phyloP scores from a whole-genome alignment of 805 yeast genomes.

The Ogataea nonfermentans region DNA sequence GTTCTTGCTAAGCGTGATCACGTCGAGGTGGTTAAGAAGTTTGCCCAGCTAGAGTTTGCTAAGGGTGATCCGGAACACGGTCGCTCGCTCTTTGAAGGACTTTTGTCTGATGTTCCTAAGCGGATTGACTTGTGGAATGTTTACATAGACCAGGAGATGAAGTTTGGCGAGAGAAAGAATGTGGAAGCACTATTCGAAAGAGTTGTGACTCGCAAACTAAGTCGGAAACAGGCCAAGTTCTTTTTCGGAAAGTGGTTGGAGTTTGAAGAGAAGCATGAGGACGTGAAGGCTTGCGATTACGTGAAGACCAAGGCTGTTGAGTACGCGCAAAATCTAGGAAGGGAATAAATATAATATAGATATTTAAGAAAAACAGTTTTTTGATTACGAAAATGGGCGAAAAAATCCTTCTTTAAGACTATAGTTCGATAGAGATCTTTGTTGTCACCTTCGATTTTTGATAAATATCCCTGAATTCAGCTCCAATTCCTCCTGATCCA shows the following conservation, averaged over 20 bases:
- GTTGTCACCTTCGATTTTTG: neutral
- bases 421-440: neutral
- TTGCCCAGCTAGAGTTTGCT: slow-evolving; percentile 82
- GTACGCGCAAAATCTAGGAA: slow-evolving; percentile 39
- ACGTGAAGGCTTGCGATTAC: slow-evolving; percentile 69
- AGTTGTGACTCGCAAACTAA: slow-evolving; percentile 61
- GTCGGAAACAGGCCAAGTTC: slow-evolving; percentile 89
- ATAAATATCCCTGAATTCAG: no score
- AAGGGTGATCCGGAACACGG: slow-evolving; percentile 95
- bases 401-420: neutral
- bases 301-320: slow-evolving; percentile 91
- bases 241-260: slow-evolving; percentile 91
- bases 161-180: slow-evolving; percentile 59
- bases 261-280: slow-evolving; percentile 68
- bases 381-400: slow-evolving; percentile 3
- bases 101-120: slow-evolving; percentile 85
- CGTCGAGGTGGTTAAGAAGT: slow-evolving; percentile 78
- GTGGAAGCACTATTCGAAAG: slow-evolving; percentile 83
- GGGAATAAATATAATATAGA: slow-evolving; percentile 10
- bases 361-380: slow-evolving; percentile 4
- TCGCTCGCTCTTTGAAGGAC: slow-evolving; percentile 90
- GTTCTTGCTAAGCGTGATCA: slow-evolving; percentile 69
- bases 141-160: slow-evolving; percentile 90
- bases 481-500: neutral
- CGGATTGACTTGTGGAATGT: slow-evolving; percentile 94